phyloP scores from a whole-genome alignment of 805 yeast genomes.

The Gaillardinia entomophila region DNA sequence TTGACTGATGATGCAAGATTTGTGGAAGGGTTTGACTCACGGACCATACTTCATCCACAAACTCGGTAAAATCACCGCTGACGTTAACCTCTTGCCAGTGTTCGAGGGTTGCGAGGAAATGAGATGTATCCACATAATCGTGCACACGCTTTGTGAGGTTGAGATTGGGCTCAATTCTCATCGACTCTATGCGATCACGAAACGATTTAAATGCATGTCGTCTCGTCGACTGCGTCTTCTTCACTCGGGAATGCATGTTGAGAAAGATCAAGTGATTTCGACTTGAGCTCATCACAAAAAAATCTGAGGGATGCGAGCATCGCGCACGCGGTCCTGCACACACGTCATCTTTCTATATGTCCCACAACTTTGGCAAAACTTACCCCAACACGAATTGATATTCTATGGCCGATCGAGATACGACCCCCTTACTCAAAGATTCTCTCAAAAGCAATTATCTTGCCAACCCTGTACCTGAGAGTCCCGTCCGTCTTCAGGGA shows the following conservation, averaged over 20 bases:
- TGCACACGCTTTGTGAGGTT: conserved; percentile 54
- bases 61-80: conserved; percentile 63
- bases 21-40: conserved; percentile 72
- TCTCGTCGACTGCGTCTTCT: conserved; percentile 51
- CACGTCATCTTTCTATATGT: too few species aligned
- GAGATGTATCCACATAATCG: conserved; percentile 70
- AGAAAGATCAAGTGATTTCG: too few species aligned
- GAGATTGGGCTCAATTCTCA: conserved; percentile 71
- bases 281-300: conserved; percentile 6
- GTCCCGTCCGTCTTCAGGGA: conserved; percentile 4
- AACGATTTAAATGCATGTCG: conserved; percentile 67
- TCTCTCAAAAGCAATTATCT: conserved; percentile 1
- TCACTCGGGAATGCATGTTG: conserved; percentile 9
- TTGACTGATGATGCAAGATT: conserved; percentile 61
- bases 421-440: conserved; percentile 2
- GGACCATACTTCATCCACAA: conserved; percentile 50
- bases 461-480: conserved; percentile 5
- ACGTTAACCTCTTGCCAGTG: conserved; percentile 88
- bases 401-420: neutral
- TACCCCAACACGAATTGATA: too few species aligned
- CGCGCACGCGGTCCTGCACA: conserved; percentile 1
- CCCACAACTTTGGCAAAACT: too few species aligned
- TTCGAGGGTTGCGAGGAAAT: conserved; percentile 69
- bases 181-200: conserved; percentile 74
- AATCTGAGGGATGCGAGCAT: neutral